Evolutionary conservation across 441 rosid genomes (phyloP).

Genomic region (Pelargonium australe): DNA sequence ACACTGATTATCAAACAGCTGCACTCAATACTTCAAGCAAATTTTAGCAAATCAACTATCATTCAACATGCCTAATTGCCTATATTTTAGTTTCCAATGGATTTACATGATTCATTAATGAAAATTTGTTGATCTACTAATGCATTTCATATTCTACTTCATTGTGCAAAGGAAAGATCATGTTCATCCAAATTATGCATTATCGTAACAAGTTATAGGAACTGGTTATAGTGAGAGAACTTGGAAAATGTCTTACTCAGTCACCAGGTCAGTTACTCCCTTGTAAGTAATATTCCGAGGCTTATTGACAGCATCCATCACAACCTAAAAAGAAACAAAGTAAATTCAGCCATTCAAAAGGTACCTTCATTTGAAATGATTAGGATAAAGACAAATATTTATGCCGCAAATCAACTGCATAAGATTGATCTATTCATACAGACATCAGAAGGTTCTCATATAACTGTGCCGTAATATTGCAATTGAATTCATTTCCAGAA

Average conservation of each 20-base stretch:
- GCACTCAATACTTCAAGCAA: too few relatives aligned
- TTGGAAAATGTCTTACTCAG: constrained; percentile 54
- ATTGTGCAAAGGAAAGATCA: not conserved
- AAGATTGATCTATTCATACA: too few relatives aligned
- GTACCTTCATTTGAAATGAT: not conserved
- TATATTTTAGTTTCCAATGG: not conserved
- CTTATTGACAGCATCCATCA: constrained; percentile 82
- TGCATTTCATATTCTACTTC: not conserved
- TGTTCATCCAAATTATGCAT: not conserved
- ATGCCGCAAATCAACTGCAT: not conserved
- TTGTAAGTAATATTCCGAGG: constrained; percentile 76
- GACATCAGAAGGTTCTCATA: too few relatives aligned
- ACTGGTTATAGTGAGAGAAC: not conserved
- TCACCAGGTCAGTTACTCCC: constrained; percentile 81
- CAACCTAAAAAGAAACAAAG: constrained; percentile 45
- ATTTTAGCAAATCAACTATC: not conserved
- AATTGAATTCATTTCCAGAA: too few relatives aligned
- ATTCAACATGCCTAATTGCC: not conserved
- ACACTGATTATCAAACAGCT: too few relatives aligned
- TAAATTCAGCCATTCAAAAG: not conserved
- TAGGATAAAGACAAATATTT: not conserved
- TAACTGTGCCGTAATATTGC: too few relatives aligned
- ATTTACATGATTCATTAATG: not conserved
- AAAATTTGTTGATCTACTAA: too few relatives aligned
- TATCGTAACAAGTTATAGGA: not conserved